Evolutionary conservation across 495 filamentous ascomycete species (phyloP), one percentile per base, ranked within the genome.

Genomic region (Aspergillus funiculosus): DNA sequence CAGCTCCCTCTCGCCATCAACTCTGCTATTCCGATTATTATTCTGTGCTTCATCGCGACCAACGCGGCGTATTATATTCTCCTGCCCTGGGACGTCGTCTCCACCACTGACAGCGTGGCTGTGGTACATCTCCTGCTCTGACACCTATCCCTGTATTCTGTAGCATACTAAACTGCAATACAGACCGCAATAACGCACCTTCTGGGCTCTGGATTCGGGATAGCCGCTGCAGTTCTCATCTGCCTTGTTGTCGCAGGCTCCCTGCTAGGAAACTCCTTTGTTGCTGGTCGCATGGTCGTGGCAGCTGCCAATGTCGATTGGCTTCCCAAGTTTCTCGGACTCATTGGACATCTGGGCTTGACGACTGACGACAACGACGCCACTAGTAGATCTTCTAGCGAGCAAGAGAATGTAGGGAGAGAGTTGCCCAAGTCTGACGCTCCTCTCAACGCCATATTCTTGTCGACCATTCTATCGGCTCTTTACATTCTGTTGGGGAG

Each of bases 1-100:
- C 53, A 56, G 38, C 53, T 56, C 4, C 53, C 53, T 2, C 46
- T 56, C 4, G 53, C 53, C 8, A 50, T 56, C 32, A 56, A 56
- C 27, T 46, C 49, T 7, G 53, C 49, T 3, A 42, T 56, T 21
- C 53, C 53, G 0, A 50, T 52, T 15, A 49, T 56, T 32, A 45
- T 56, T 9, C 20, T 49, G 3, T 39, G 53, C 2, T 56, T 52
- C 27, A 46, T 56, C 17, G 53, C 53, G 0, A 49, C 48, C 3
- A 56, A 56, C 28, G 28, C 53, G 1, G 49, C 53, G 0, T 56
- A 56, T 22, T 56, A 56, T 9, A 50, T 52, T 13, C 53, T 56
- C 2, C 46, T 56, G 6, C 53, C 53, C 7, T 56, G 53, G 53
- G 40, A 52, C 8, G 31, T 56, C 2, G 46, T 56, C 0, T 46